These are phyloP conservation scores for Striga hermonthica DNA, from an alignment of 305 asterid species.

Conservation along the genomic window DNA sequence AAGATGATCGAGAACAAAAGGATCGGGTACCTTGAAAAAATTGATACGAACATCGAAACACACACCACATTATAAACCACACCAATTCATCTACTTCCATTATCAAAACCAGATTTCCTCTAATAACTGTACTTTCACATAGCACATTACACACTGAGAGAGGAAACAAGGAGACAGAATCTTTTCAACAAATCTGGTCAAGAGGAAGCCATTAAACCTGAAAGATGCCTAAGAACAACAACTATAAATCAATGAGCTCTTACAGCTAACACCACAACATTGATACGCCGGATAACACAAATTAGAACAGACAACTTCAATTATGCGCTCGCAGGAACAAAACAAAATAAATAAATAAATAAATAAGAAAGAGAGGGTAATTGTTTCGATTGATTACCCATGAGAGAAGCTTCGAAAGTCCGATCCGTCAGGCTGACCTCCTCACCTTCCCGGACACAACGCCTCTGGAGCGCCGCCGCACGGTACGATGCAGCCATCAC, in stretches of 20 bases:
- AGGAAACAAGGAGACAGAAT: background rate
- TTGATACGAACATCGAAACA: background rate
- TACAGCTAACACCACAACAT: constrained; percentile 15
- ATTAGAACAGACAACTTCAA: background rate
- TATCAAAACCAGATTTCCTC: background rate
- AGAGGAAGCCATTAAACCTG: constrained; percentile 22
- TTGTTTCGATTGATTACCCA: constrained; percentile 51
- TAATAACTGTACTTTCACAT: background rate
- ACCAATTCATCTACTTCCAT: constrained; percentile 1
- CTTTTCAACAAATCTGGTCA: background rate
- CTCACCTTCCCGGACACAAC: constrained; percentile 70
- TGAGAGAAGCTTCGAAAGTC: constrained; percentile 91
- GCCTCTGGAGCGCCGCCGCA: constrained; percentile 52
- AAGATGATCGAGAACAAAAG: background rate
- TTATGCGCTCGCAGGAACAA: constrained; percentile 13
- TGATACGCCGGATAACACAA: background rate
- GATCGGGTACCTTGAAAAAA: background rate
- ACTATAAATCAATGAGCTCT: constrained; percentile 12
- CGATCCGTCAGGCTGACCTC: constrained; percentile 81
- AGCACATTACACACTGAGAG: constrained; percentile 3
- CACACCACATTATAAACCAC: background rate
- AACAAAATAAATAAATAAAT: background rate
- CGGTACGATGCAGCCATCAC: constrained; percentile 67
- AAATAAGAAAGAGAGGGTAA: background rate
- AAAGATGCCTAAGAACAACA: background rate